A percentile compares a stretch with the other conserved stretches of the same genome.
Evolutionary conservation across 2,329 filamentous ascomycete genomes (phyloP).

Genomic region (Cladobotryum protrusum): DNA sequence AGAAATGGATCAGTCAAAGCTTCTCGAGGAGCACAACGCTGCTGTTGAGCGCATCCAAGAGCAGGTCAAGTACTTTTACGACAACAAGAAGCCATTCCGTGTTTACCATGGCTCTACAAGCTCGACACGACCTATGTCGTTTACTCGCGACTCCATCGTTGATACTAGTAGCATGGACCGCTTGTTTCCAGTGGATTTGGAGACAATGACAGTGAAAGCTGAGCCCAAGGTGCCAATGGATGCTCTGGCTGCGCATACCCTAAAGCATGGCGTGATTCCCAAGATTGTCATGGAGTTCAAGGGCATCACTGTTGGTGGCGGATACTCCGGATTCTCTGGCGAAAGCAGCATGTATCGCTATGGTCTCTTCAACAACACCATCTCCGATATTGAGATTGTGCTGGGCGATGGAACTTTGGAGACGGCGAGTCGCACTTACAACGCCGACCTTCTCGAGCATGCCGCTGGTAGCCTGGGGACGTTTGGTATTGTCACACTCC

Average conservation of each 20-base stretch:
- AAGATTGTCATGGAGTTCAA: constrained; percentile 56
- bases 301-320: constrained; percentile 54
- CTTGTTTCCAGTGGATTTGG: constrained; percentile 46
- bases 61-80: constrained; percentile 23
- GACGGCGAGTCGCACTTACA: constrained; percentile 38
- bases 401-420: constrained; percentile 46
- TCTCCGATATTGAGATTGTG: constrained; percentile 48
- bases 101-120: constrained; percentile 58
- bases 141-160: constrained; percentile 36
- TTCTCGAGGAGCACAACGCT: constrained; percentile 22
- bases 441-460: constrained; percentile 45
- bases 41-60: constrained; percentile 22
- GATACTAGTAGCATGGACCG: constrained; percentile 49
- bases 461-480: constrained; percentile 49
- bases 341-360: constrained; percentile 52
- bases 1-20: constrained; percentile 12
- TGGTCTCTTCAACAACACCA: constrained; percentile 49
- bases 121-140: constrained; percentile 44
- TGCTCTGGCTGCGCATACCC: constrained; percentile 43
- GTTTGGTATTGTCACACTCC: constrained; percentile 48
- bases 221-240: constrained; percentile 57
- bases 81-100: constrained; percentile 41
- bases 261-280: constrained; percentile 45
- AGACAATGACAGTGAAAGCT: constrained; percentile 43
- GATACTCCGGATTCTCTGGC: constrained; percentile 49